Conservation (phyloP, 805 yeast genomes). For the Priceomyces carsonii region DNA sequence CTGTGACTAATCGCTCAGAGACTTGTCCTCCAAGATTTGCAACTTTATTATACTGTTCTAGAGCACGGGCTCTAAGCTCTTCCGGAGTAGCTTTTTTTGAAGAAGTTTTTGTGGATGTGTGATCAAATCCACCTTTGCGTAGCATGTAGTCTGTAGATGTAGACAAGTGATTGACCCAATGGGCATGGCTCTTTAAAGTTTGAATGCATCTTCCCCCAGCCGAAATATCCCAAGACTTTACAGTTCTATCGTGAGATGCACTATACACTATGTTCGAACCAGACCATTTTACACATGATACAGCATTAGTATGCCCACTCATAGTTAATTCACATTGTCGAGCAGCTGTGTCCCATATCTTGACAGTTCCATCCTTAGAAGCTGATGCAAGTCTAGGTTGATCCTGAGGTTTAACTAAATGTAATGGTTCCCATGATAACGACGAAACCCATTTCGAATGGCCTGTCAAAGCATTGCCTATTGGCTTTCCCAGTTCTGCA, state of each 20-base stretch:
- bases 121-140: slow-evolving; percentile 87
- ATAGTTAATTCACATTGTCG: slow-evolving; percentile 68
- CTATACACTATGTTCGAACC: slow-evolving; percentile 83
- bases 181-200: slow-evolving; percentile 86
- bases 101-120: slow-evolving; percentile 48
- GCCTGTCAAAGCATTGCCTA: slow-evolving; percentile 76
- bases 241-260: slow-evolving; percentile 92
- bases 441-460: slow-evolving; percentile 90
- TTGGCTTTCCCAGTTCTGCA: slow-evolving; percentile 64
- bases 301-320: slow-evolving; percentile 86
- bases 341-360: slow-evolving; percentile 82
- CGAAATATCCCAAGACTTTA: slow-evolving; percentile 85
- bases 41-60: slow-evolving; percentile 59
- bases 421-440: slow-evolving; percentile 92
- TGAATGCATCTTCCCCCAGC: slow-evolving; percentile 74
- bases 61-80: slow-evolving; percentile 51
- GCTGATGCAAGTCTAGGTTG: slow-evolving; percentile 77
- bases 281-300: slow-evolving; percentile 97
- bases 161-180: slow-evolving; percentile 96
- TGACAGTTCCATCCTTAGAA: slow-evolving; percentile 88
- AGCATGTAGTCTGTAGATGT: slow-evolving; percentile 87
- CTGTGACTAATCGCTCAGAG: slow-evolving; percentile 85
- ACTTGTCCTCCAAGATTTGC: slow-evolving; percentile 56
- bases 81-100: slow-evolving; percentile 18
- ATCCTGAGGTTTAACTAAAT: slow-evolving; percentile 66